These are phyloP conservation scores for Rutstroemia sp. DNA, from an alignment of 2,329 filamentous ascomycete genomes.

Conservation along the genomic window DNA sequence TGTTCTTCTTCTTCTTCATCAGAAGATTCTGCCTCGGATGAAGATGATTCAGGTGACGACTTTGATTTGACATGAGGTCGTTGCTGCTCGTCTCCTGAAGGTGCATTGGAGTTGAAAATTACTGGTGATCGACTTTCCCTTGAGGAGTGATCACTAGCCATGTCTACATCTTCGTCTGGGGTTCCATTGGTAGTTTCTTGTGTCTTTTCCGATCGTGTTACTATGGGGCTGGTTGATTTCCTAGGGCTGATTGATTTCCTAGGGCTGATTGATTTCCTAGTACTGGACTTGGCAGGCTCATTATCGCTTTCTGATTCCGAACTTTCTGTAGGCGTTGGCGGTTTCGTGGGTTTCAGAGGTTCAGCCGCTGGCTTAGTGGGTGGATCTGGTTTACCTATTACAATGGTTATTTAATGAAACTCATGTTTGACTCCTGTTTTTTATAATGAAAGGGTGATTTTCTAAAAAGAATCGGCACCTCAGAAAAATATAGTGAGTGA, in stretches of 20 bases:
- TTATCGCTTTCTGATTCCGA: background rate
- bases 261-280: background rate
- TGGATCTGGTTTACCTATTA: background rate
- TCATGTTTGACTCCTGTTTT: background rate
- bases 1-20: background rate
- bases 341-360: background rate
- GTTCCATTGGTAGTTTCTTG: background rate
- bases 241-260: background rate
- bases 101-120: conserved; percentile 13
- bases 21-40: background rate
- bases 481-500: background rate
- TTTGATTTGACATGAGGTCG: background rate
- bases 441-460: background rate
- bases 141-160: conserved; percentile 17
- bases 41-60: background rate
- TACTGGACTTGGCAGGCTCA: background rate
- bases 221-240: background rate
- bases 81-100: conserved; percentile 3
- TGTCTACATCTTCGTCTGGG: conserved; percentile 11
- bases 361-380: background rate
- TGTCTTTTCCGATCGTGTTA: background rate
- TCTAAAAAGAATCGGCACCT: too few relatives aligned
- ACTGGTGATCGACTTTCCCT: conserved; percentile 27
- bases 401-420: background rate
- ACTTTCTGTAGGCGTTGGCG: background rate